Evolutionary conservation across 2,329 filamentous ascomycete species (phyloP).

Genomic region (Cytospora piceae): DNA sequence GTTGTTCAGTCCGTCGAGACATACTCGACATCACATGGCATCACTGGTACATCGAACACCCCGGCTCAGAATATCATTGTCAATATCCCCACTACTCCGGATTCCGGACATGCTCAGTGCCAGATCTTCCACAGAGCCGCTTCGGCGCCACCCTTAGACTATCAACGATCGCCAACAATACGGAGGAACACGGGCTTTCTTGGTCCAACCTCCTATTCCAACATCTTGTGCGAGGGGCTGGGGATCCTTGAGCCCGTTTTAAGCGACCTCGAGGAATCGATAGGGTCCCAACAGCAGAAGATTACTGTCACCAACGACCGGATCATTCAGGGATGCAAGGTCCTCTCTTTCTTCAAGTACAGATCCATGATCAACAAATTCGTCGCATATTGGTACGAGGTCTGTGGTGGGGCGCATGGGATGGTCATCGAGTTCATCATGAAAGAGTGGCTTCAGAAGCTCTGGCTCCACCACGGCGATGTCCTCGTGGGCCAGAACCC

Average conservation of each 20-base stretch:
- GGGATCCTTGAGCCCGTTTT: slow-evolving; percentile 35
- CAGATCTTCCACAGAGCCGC: slow-evolving; percentile 36
- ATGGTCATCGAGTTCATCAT: slow-evolving; percentile 38
- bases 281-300: slow-evolving; percentile 31
- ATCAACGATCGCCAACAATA: slow-evolving; percentile 31
- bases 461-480: slow-evolving; percentile 37
- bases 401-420: slow-evolving; percentile 36
- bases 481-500: slow-evolving; percentile 39
- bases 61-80: slow-evolving; percentile 13
- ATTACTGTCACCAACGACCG: slow-evolving; percentile 38
- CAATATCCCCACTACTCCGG: slow-evolving; percentile 17
- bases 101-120: slow-evolving; percentile 31
- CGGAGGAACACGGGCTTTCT: slow-evolving; percentile 38
- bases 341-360: slow-evolving; percentile 40
- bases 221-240: slow-evolving; percentile 40
- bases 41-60: neutral
- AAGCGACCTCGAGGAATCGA: slow-evolving; percentile 34
- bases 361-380: slow-evolving; percentile 37
- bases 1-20: slow-evolving; percentile 35
- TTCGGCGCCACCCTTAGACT: slow-evolving; percentile 38
- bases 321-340: slow-evolving; percentile 38
- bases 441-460: slow-evolving; percentile 40
- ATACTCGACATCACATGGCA: slow-evolving; percentile 9
- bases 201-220: slow-evolving; percentile 39
- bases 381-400: slow-evolving; percentile 37